Base-by-base conservation (phyloP, 371 early-diverging fungal species). In the Mucor mucedo region DNA sequence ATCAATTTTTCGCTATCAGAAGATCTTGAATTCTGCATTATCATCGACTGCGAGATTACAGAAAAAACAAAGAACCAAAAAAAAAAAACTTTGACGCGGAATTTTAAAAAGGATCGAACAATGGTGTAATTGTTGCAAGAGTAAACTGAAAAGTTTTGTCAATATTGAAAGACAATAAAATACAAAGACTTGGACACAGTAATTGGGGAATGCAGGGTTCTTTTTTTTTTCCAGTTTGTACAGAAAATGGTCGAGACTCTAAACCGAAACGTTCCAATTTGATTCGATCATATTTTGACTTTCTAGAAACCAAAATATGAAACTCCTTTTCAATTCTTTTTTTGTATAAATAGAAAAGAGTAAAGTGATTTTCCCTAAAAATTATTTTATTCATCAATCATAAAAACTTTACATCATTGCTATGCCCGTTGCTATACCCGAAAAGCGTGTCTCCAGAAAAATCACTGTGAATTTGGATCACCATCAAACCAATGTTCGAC, bases 401-500 rank as follows among this genome's bases (percentile, higher is more conserved):
- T 8, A 52, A 33, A 33, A 33, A 41, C 6, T 41, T 14, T 27
- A 41, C 39, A 21, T 41, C 11, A 41, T 41, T 4, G 9, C 21
- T 29, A 69, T 69, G 64, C 48, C 69, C 29, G 54, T 58, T 16
- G 53, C 58, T 58, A 42, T 65, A 27, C 27, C 55, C n/a, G 58
- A 69, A 42, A 57, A 45, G 42, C 52, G 14, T 28, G 14, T 69
- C 21, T 61, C 48, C 35, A 52, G 72, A 60, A 64, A 72, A 38
- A 41, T 68, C 30, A 68, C 69, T 28, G 50, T 72, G 16, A 58
- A 64, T 16, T 35, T 58, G 35, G 65, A 72, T 4, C 55, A 62
- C 5, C 35, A 61, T 3, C 62, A 64, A 41, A 16, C 59, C 45
- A 72, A 72, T 61, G 69, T 72, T 14, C 44, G 72, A 11, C 72